phyloP scores from a whole-genome alignment of 257 asterid genomes.

The Gardenia jasminoides region DNA sequence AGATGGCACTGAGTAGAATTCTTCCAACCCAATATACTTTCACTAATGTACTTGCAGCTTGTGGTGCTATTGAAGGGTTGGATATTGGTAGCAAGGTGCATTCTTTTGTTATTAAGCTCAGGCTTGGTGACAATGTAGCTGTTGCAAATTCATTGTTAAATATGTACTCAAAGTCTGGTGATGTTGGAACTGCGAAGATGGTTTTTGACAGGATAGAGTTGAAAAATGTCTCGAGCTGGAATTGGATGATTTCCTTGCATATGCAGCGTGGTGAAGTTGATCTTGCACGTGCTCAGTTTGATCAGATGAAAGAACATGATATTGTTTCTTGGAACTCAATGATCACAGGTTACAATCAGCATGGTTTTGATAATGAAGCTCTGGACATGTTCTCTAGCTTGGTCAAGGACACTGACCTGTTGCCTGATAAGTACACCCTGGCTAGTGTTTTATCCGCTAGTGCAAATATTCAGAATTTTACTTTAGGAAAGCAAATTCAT shows the following conservation, averaged over 20 bases:
- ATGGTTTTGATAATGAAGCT: conserved; percentile 55
- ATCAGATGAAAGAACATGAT: conserved; percentile 64
- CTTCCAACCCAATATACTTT: conserved; percentile 64
- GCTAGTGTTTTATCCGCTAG: conserved; percentile 76
- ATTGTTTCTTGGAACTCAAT: conserved; percentile 78
- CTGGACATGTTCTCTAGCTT: conserved; percentile 52
- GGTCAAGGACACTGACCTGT: conserved; percentile 43
- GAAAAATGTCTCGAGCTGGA: conserved; percentile 64
- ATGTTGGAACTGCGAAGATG: conserved; percentile 37
- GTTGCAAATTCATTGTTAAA: conserved; percentile 71
- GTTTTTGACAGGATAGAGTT: conserved; percentile 52
- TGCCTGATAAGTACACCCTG: conserved; percentile 66
- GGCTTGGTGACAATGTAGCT: conserved; percentile 49
- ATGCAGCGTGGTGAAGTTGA: conserved; percentile 61
- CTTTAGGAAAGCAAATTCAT: conserved; percentile 71
- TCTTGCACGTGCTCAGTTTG: conserved; percentile 52
- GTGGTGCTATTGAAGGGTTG: conserved; percentile 50
- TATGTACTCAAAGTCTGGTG: conserved; percentile 80
- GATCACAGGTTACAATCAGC: conserved; percentile 76
- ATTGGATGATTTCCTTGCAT: conserved; percentile 59
- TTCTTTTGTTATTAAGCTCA: conserved; percentile 61
- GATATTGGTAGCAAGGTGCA: conserved; percentile 65
- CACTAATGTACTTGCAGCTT: conserved; percentile 67
- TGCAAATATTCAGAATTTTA: conserved; percentile 51
- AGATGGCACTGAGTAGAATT: conserved; percentile 49